Base-by-base conservation (phyloP, 2,329 filamentous ascomycete genomes). In the Penicillium sp. region DNA sequence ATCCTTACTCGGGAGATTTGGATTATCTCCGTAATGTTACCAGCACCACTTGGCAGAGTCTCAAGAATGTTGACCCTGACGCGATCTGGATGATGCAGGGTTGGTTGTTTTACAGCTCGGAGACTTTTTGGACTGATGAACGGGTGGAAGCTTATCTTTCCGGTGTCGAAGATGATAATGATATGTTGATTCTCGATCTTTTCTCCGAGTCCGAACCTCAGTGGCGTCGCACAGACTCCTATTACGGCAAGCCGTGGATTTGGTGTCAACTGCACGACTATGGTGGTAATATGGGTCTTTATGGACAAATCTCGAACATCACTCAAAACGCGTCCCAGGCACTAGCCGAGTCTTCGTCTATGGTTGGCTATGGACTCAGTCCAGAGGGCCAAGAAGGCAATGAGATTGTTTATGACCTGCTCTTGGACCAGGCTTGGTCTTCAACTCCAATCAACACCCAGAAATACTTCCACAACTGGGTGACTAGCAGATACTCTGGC, bases 11-110 rank as follows among this genome's bases (percentile, higher is more conserved):
- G 1, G 77, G 78, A 6, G 77, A 81, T 50, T 57, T 73, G 1
- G 69, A 67, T 25, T 81, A 81, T 56, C 70, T 83, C 11, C 67
- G 63, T 13, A 78, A 77, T 37, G 69, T 82, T 45, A 76, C 75
- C 4, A 68, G 66, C 21, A 75, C 72, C 52, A 83, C 80, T 0
- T 80, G 77, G 73, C 65, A 76, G 44, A 77, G 76, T 46, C 72
- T 84, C 33, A 83, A 83, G 60, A 66, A 73, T 2, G 80, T 77
- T 1, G 79, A 83, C 55, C 72, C 80, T 0, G 67, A 76, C 16
- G 80, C 81, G 2, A 68, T 81, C 3, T 84, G 81, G 82, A 67
- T 83, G 27, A 79, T 83, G 74, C 81, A 84, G 61, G 81, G 80
- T 10, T 84, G 81, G 81, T 70, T 83, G 0, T 84, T 84, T 69